Base-by-base conservation (phyloP, 1,284 basidiomycete species). In the Trichosporon faecale region DNA sequence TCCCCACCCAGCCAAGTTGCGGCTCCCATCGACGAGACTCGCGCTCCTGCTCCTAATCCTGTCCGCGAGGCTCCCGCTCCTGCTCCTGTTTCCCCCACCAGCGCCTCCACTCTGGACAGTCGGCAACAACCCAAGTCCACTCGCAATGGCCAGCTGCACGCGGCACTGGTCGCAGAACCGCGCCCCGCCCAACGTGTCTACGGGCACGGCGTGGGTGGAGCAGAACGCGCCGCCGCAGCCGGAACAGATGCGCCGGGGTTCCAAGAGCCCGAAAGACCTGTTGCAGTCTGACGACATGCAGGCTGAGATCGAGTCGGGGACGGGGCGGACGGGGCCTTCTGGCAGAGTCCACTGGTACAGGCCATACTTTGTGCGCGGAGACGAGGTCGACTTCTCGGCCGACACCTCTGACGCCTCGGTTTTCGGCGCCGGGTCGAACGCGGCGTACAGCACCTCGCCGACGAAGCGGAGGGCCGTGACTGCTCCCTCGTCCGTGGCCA, bases 161-260 rank as follows among this genome's bases (percentile, higher is more conserved):
- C 81, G 75, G 68, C 82, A 84, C 0, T 69, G 70, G 9, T 78
- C 78, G 73, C 82, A 84, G 68, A 82, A 84, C 25, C 82, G 76
- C 55, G 71, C 68, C 40, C 27, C 18, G 57, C 57, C 57, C 16
- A 82, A 80, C 16, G 69, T 71, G 40, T 82, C 82, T 63, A 84
- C 79, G 60, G 80, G 76, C 8, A 82, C 70, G 1, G 78, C 78
- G 71, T 84, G 81, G 2, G 78, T 76, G 66, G 79, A 79, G 79
- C 83, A 84, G 73, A 82, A 83, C 7, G 74, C 74, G 16, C 83
- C 83, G 2, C 82, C 83, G 67, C 83, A 84, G 14, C 83, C 83
- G 27, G 79, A 80, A 68, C 83, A 84, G 70, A 78, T 76, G 21
- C 82, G 70, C 70, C 79, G 77, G 0, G 82, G 82, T 70, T 84